Conservation (phyloP, 495 filamentous ascomycete species). For the Talaromyces liani region DNA sequence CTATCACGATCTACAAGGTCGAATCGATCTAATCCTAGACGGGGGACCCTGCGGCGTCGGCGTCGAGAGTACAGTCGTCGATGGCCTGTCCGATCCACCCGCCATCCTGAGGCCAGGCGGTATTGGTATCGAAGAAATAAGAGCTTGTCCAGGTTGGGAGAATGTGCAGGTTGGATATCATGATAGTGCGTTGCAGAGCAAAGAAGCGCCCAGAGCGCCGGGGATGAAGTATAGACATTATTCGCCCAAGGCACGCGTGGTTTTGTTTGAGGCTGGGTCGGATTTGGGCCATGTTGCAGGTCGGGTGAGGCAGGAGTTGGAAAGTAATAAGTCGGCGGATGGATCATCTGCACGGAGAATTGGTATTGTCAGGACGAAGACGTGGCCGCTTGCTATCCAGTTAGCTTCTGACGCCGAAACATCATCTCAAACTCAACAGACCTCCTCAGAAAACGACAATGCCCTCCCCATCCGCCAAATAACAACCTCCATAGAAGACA, state of each 20-base stretch:
- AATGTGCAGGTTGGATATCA: slow-evolving; percentile 65
- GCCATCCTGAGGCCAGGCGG: slow-evolving; percentile 82
- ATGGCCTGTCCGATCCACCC: slow-evolving; percentile 75
- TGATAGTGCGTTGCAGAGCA: slow-evolving; percentile 44
- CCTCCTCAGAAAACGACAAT: neutral
- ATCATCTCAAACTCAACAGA: neutral
- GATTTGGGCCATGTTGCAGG: slow-evolving; percentile 22
- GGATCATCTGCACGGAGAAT: slow-evolving; percentile 31
- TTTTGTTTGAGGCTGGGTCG: slow-evolving; percentile 62
- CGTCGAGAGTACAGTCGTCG: slow-evolving; percentile 95
- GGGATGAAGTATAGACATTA: slow-evolving; percentile 99
- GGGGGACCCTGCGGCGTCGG: slow-evolving; percentile 81
- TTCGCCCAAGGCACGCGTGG: slow-evolving; percentile 79
- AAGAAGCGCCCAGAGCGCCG: slow-evolving; percentile 65
- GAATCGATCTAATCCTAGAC: slow-evolving; percentile 86
- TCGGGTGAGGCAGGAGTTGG: slow-evolving; percentile 28
- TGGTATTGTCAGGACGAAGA: slow-evolving; percentile 39
- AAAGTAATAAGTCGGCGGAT: slow-evolving; percentile 20
- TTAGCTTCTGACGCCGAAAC: slow-evolving; percentile 19
- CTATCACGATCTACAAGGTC: slow-evolving; percentile 69
- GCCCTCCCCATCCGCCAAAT: neutral
- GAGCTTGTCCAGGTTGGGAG: slow-evolving; percentile 72
- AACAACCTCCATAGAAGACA: neutral
- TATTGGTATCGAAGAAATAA: slow-evolving; percentile 77
- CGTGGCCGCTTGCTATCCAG: slow-evolving; percentile 32